These are phyloP conservation scores for Nemania serpens DNA, from an alignment of 2,329 filamentous ascomycete species.

Conservation along the genomic window DNA sequence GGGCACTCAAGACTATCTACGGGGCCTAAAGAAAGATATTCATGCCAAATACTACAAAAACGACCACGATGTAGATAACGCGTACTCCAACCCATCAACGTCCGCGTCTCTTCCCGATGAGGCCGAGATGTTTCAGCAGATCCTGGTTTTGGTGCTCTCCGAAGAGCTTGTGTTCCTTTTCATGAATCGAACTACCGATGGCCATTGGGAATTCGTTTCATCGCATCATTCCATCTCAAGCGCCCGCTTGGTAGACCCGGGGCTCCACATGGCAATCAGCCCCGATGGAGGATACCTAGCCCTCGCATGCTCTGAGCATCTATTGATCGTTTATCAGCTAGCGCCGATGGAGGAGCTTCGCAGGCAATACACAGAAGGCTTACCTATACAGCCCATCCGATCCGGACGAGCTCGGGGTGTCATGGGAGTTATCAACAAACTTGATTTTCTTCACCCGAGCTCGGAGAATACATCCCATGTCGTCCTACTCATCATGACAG, in stretches of 20 bases:
- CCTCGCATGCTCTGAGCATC: constrained; percentile 70
- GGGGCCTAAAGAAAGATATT: constrained; percentile 33
- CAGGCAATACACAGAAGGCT: constrained; percentile 51
- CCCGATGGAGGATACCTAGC: constrained; percentile 72
- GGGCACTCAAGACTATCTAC: constrained; percentile 55
- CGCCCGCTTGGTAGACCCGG: constrained; percentile 60
- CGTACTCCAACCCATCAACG: constrained; percentile 35
- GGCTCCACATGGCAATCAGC: constrained; percentile 75
- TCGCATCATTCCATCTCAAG: constrained; percentile 64
- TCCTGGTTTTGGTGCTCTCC: constrained; percentile 77
- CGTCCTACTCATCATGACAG: constrained; percentile 72
- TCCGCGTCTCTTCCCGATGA: constrained; percentile 18
- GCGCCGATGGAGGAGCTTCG: constrained; percentile 59
- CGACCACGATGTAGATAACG: constrained; percentile 46
- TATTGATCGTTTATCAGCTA: constrained; percentile 74
- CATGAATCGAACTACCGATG: constrained; percentile 53
- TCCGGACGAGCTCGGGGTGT: constrained; percentile 51
- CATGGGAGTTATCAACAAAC: constrained; percentile 77
- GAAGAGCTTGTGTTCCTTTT: constrained; percentile 80
- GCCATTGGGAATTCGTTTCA: constrained; percentile 63
- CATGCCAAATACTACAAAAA: constrained; percentile 32
- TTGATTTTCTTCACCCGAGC: constrained; percentile 82
- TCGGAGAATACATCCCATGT: constrained; percentile 69
- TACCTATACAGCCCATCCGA: constrained; percentile 64
- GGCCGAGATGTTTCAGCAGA: constrained; percentile 66